A percentile compares a stretch with the other conserved stretches of the same genome.
Conservation (phyloP, 371 early-diverging fungal species). For the Lichtheimia ornata region DNA sequence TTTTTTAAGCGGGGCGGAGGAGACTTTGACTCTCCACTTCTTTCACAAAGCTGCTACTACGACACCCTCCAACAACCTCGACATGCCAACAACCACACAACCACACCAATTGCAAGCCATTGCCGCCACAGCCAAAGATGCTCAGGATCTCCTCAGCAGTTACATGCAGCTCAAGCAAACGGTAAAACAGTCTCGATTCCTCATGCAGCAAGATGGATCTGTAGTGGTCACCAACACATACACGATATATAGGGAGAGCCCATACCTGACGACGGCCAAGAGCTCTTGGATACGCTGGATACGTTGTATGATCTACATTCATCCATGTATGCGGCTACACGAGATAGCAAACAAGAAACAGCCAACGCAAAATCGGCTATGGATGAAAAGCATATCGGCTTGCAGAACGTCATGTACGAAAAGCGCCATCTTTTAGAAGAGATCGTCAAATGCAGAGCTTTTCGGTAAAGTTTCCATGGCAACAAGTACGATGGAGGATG, state of each 20-base stretch:
- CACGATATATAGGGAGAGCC: conserved; percentile 11
- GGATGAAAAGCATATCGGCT: conserved; percentile 40
- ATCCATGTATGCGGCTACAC: conserved; percentile 18
- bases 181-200: background rate
- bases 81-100: background rate
- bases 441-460: conserved; percentile 43
- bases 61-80: background rate
- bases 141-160: background rate
- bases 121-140: background rate
- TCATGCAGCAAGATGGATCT: background rate
- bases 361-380: conserved; percentile 41
- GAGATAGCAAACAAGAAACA: conserved; percentile 43
- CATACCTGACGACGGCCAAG: conserved; percentile 14
- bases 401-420: conserved; percentile 53
- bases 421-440: conserved; percentile 50
- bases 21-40: background rate
- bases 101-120: background rate
- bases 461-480: conserved; percentile 25
- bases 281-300: conserved; percentile 17
- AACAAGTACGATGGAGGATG: background rate
- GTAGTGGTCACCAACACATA: conserved; percentile 24
- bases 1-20: background rate
- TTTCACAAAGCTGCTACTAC: background rate
- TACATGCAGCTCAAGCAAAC: conserved; percentile 1
- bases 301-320: conserved; percentile 35